Base-by-base conservation (phyloP, 2,329 filamentous ascomycete species). In the Diaporthe ilicicola region DNA sequence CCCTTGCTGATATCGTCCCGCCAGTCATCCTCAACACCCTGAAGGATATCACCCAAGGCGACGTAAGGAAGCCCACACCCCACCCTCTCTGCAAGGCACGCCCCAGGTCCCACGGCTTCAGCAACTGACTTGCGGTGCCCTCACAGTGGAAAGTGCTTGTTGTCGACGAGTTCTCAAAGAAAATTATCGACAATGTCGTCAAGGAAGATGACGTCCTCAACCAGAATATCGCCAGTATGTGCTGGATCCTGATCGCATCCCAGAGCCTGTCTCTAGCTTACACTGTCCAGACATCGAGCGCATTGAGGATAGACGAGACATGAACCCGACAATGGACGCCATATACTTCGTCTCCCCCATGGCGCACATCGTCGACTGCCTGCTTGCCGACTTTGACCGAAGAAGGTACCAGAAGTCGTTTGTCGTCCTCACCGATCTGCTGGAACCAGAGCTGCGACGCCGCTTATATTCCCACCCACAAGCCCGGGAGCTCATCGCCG, bases 151-250 rank as follows among this genome's bases (percentile, higher is more conserved):
- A 98, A 89, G 93, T 98, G 75, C 85, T 99, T 76, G 92, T 99
- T 67, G 86, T 98, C 77, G 96, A 99, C 83, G 91, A 93, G 76
- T 87, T 86, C 70, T 95, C 94, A 80, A 91, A 92, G 80, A 95
- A 92, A 81, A 89, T 99, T 76, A 88, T 99, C 77, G 92, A 97
- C 83, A 97, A 95, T 86, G 93, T 94, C 56, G 90, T 95, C 80
- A 95, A 94, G 78, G 93, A 98, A 85, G 95, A 99, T 89, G 94
- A 98, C 78, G 97, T 99, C 75, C 92, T 99, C 83, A 97, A 97
- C 80, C 91, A 94, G 83, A 97, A 97, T 81, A 93, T 99, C 82
- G 95, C 95, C 76, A 97, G 95, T 97, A 88, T 80, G 91, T 73
- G 24, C 44, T 22, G 44, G 70, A 59, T 64, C 67, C 51, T 10